phyloP scores from a whole-genome alignment of 345 rosid species.

The Eucalyptus melliodora region DNA sequence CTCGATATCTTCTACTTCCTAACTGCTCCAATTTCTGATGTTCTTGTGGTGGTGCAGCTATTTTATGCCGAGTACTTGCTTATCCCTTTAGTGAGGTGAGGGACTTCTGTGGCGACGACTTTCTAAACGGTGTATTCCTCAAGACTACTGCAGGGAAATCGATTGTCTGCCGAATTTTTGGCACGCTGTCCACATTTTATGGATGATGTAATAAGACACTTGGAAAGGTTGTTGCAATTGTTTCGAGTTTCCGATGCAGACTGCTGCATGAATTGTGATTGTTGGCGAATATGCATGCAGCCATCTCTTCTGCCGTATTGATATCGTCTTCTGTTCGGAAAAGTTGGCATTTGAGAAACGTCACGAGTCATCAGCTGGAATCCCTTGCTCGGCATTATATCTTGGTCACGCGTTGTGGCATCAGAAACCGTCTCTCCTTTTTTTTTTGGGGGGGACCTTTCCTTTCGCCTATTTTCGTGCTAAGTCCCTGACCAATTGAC shows the following conservation, averaged over 20 bases:
- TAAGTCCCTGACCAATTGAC: neutral
- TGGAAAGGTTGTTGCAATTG: neutral
- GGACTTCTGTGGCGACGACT: neutral
- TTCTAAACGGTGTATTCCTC: neutral
- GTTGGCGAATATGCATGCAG: neutral
- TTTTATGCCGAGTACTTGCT: constrained; percentile 91
- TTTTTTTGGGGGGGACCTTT: neutral
- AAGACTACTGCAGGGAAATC: neutral
- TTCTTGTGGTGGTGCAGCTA: constrained; percentile 35
- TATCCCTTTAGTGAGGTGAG: constrained; percentile 70
- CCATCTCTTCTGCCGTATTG: neutral
- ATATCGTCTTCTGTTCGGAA: neutral
- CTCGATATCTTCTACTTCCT: neutral
- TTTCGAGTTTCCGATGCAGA: neutral
- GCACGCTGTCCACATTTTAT: neutral
- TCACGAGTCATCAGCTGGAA: neutral
- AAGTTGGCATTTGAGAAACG: neutral
- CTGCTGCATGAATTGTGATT: neutral
- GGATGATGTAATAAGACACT: neutral
- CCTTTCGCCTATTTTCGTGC: neutral
- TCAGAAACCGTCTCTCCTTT: neutral
- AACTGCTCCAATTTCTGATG: neutral
- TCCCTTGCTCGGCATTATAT: neutral
- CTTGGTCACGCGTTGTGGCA: neutral
- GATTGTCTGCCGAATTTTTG: neutral